Base-by-base conservation (phyloP, 164 flowering plant genomes). In the Houttuynia cordata region DNA sequence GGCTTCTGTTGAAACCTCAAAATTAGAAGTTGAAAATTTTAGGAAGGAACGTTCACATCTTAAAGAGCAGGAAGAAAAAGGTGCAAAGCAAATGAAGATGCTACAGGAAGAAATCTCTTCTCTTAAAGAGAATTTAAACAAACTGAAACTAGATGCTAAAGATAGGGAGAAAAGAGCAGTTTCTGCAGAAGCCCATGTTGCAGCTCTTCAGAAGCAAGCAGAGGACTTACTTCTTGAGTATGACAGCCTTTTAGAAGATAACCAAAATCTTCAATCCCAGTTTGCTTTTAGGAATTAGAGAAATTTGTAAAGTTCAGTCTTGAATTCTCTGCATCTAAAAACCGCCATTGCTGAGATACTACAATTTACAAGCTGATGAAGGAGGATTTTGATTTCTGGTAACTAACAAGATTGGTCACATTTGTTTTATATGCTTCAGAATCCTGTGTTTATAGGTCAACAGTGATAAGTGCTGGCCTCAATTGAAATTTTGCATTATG, bases 171-270 rank as follows among this genome's bases (percentile, higher is more conserved):
- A 80, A 67, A 65, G 56, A 68, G 70, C 84, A 51, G 81, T 71
- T 61, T 78, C 91, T 19, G 92, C 92, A 19, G 98, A 85, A 78
- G 78, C 79, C 54, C 88, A 84, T 62, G 91, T 91, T 41, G 66
- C 71, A 24, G 65, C 96, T 68, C 92, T 91, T 57, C 98, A 91
- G 73, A 91, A 91, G 68, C 98, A 91, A 73, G 73, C 92, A 17
- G 92, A 87, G 25, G 98, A 88, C 68, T 66, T 91, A 42, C 92
- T 91, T 53, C 93, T 91, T 7, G 98, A 91, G 67, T 91, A 91
- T 65, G 96, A 91, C 60, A 82, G 89, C 7, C 73, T 91, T 4
- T 68, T 91, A 63, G 98, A 91, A 66, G 94, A 91, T 62, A 91
- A 91, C 75, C 96, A 91, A 66, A 80, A 75, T 75, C 88, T 91